Conservation (phyloP, 768 basidiomycete species). For the Termitomyces eurrhizus region DNA sequence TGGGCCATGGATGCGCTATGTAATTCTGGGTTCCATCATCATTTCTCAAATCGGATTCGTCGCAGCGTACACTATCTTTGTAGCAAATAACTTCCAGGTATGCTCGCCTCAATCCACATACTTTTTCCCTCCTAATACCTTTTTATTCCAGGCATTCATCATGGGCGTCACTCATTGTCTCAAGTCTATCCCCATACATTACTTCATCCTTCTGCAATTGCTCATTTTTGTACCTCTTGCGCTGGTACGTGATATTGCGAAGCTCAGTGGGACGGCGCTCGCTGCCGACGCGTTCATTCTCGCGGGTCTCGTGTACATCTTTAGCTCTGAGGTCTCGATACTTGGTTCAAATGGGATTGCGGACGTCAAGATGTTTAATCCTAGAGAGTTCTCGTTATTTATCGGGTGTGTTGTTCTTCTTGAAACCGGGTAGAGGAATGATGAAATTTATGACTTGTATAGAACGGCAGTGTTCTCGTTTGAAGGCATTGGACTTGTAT, state of each 20-base stretch:
- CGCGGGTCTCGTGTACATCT: constrained; percentile 82
- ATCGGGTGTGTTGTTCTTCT: constrained; percentile 62
- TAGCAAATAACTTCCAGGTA: constrained; percentile 81
- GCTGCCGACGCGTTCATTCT: constrained; percentile 95
- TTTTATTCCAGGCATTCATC: constrained; percentile 65
- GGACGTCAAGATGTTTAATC: constrained; percentile 82
- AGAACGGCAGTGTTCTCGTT: constrained; percentile 98
- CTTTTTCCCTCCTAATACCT: neutral
- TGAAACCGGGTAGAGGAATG: neutral
- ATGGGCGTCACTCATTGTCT: constrained; percentile 75
- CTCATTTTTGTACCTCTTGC: constrained; percentile 87
- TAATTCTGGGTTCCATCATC: constrained; percentile 83
- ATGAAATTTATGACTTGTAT: constrained; percentile 2
- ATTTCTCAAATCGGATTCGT: constrained; percentile 90
- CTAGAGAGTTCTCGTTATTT: constrained; percentile 84
- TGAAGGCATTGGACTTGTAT: constrained; percentile 90
- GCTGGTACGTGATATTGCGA: constrained; percentile 90
- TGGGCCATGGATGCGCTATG: constrained; percentile 89
- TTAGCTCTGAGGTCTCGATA: constrained; percentile 74
- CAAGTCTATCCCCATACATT: constrained; percentile 61
- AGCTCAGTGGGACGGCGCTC: constrained; percentile 87
- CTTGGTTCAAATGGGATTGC: constrained; percentile 70
- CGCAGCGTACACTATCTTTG: constrained; percentile 91
- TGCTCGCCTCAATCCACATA: neutral
- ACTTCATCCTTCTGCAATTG: constrained; percentile 81